phyloP scores from a whole-genome alignment of 306 rosid species.

The Calophaca sinica region DNA sequence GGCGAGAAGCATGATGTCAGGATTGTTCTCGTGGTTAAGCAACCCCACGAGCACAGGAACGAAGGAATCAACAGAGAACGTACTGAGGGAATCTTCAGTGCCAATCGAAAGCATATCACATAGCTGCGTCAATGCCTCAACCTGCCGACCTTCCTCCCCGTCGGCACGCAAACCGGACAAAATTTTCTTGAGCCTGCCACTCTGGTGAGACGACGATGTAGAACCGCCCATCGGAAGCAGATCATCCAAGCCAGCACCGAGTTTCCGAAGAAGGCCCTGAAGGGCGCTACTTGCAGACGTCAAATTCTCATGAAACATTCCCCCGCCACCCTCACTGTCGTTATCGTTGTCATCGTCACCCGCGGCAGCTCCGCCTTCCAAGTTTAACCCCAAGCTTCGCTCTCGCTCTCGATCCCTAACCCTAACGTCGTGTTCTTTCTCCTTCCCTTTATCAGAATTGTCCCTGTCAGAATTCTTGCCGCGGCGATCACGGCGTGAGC shows the following conservation, averaged over 20 bases:
- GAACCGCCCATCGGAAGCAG: constrained; percentile 78
- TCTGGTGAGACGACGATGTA: constrained; percentile 75
- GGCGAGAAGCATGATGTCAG: constrained; percentile 94
- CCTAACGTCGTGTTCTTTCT: constrained; percentile 74
- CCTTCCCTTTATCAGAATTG: constrained; percentile 79
- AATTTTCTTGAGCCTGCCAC: constrained; percentile 84
- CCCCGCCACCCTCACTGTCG: constrained; percentile 82
- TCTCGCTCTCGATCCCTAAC: constrained; percentile 72
- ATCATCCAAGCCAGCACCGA: constrained; percentile 94
- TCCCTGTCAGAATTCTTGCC: constrained; percentile 70
- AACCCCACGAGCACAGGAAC: constrained; percentile 89
- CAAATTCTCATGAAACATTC: constrained; percentile 73
- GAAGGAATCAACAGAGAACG: constrained; percentile 87
- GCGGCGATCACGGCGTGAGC: constrained; percentile 81
- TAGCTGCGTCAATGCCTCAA: constrained; percentile 89
- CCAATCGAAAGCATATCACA: constrained; percentile 94
- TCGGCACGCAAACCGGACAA: constrained; percentile 83
- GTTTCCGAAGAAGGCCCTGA: constrained; percentile 85
- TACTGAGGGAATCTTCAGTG: constrained; percentile 82
- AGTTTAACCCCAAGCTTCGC: constrained; percentile 59
- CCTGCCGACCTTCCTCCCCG: constrained; percentile 90
- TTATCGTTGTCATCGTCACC: constrained; percentile 64
- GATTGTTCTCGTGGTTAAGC: constrained; percentile 90
- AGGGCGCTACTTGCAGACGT: constrained; percentile 91
- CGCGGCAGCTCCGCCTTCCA: constrained; percentile 56